phyloP scores from a whole-genome alignment of 225 moss, liverwort and hornwort species.

The Climacium dendroides region DNA sequence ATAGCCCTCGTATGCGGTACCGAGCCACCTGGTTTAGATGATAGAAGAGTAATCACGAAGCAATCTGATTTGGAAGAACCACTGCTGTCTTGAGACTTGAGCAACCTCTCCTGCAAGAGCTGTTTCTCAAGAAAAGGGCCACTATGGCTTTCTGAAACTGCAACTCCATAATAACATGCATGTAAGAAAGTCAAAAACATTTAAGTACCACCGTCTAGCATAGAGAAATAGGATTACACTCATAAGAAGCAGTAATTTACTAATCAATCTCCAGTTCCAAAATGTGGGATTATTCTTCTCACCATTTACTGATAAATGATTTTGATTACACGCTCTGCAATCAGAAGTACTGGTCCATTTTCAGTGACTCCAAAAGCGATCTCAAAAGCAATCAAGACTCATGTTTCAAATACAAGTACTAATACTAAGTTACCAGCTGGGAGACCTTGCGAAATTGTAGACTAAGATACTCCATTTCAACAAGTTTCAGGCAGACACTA shows the following conservation, averaged over 20 bases:
- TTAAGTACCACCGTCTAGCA: not conserved
- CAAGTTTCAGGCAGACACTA: not conserved
- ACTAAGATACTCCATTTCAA: not conserved
- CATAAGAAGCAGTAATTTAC: not conserved
- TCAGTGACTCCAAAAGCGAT: not conserved
- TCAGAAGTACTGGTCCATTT: not conserved
- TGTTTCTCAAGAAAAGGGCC: not conserved
- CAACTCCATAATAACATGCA: not conserved
- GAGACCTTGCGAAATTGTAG: not conserved
- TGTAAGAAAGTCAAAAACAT: not conserved
- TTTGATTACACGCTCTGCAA: not conserved
- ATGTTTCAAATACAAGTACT: not conserved
- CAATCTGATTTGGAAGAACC: slow-evolving; percentile 9
- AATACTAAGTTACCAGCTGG: not conserved
- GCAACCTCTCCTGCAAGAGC: not conserved
- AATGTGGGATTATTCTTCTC: not conserved
- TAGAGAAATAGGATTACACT: not conserved
- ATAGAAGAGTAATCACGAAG: not conserved
- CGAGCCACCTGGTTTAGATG: not conserved
- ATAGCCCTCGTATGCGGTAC: not conserved
- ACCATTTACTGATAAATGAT: not conserved
- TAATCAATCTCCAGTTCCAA: not conserved
- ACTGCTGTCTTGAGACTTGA: slow-evolving; percentile 4
- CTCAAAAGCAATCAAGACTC: not conserved
- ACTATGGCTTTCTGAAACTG: not conserved